Base-by-base conservation (phyloP, 345 rosid genomes). In the Populus deltoides region DNA sequence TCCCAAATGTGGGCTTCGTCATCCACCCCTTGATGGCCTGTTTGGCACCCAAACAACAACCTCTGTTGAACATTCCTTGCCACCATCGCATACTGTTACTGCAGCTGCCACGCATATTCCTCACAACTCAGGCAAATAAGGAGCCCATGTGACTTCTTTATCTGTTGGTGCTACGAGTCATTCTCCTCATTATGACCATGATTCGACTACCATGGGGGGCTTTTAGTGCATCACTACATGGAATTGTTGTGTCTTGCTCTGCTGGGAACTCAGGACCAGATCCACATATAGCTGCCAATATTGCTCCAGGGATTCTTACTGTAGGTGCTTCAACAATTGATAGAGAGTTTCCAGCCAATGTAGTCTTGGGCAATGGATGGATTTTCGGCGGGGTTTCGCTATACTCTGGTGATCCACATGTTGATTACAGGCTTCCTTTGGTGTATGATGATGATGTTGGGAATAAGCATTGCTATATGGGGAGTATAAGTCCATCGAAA, bases 221-320 rank as follows among this genome's bases (percentile, higher is more conserved):
- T 4, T 93, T 93, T 22, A 92, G 92, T 47, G 99, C 98, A 0
- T 82, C 75, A 4, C 78, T 78, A 20, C 83, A 91, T 15, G 99
- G 96, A 0, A 77, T 93, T 73, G 81, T 93, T 1, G 97, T 95
- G 17, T 93, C 98, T 5, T 93, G 98, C 81, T 93, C 98, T 36
- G 95, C 98, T 2, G 98, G 98, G 57, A 93, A 95, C 81, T 89
- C 95, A 8, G 99, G 98, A 24, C 98, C 99, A 3, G 89, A 89
- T 53, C 86, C 95, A 0, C 86, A 61, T 77, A 90, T 98, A 13
- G 90, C 97, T 1, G 90, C 87, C 5, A 95, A 95, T 78, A 86
- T 93, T 43, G 98, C 99, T 35, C 99, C 99, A 11, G 93, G 99
- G 99, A 92, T 92, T 49, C 36, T 95, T 45, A 93, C 97, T 3